These are phyloP conservation scores for Sclerotinia trifoliorum DNA, from an alignment of 2,329 filamentous ascomycete genomes.

Conservation along the genomic window DNA sequence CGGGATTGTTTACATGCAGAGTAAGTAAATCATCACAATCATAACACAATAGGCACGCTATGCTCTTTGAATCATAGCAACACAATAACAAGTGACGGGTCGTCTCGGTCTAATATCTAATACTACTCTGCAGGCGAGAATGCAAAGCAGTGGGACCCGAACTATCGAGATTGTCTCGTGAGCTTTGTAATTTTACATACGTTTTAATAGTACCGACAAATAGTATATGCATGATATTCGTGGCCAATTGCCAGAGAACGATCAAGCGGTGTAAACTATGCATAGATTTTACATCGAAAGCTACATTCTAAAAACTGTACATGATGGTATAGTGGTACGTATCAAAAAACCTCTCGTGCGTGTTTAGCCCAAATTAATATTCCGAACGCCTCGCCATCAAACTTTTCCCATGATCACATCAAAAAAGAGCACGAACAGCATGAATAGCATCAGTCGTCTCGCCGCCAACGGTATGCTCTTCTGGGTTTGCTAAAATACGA, in stretches of 20 bases:
- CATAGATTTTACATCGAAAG: not conserved
- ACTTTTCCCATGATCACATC: not conserved
- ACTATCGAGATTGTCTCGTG: too few species aligned
- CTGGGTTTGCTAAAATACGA: conserved; percentile 7
- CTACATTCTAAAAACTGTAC: conserved; percentile 1
- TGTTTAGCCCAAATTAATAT: not conserved
- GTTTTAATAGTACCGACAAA: not conserved
- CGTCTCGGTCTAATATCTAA: too few species aligned
- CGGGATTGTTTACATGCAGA: too few species aligned
- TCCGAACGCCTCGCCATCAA: not conserved
- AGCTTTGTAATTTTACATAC: too few species aligned
- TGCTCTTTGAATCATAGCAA: too few species aligned
- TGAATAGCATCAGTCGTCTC: not conserved
- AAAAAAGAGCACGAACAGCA: conserved; percentile 11
- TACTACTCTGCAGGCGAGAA: too few species aligned
- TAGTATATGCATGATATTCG: not conserved
- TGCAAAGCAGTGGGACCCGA: not conserved
- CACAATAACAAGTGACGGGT: too few species aligned
- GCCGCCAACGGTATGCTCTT: not conserved
- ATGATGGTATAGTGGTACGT: not conserved
- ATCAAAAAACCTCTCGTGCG: not conserved
- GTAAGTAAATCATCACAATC: too few species aligned
- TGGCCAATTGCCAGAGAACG: not conserved
- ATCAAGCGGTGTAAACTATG: not conserved
- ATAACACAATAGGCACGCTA: too few species aligned